These are phyloP conservation scores for Zymoseptoria pseudotritici DNA, from an alignment of 2,329 filamentous ascomycete genomes.

Conservation along the genomic window DNA sequence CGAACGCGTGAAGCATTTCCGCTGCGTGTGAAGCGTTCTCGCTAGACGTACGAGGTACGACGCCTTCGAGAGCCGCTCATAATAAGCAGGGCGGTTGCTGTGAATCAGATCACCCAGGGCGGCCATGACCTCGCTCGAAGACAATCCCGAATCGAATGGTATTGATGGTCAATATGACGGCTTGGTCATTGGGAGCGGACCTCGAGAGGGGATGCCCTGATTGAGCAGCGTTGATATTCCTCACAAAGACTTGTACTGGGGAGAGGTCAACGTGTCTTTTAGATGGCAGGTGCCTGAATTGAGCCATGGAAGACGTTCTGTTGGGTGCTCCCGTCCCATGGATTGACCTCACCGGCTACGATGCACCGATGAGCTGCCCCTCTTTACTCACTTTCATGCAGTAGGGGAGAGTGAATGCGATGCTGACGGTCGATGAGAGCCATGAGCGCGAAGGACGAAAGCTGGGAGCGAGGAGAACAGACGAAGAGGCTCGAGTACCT, in stretches of 20 bases:
- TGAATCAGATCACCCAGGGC: neutral
- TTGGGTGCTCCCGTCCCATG: slow-evolving; percentile 14
- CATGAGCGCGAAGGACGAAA: neutral
- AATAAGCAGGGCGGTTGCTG: neutral
- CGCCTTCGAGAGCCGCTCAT: neutral
- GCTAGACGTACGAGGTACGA: neutral
- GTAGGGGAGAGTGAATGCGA: slow-evolving; percentile 29
- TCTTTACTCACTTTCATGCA: neutral
- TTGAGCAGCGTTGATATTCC: neutral
- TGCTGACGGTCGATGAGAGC: neutral
- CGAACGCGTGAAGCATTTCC: neutral
- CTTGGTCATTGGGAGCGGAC: neutral
- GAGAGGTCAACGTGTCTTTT: neutral
- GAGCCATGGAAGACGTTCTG: slow-evolving; percentile 7
- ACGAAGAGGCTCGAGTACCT: neutral
- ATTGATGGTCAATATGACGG: neutral
- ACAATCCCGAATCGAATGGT: neutral
- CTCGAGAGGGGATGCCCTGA: neutral
- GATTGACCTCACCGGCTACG: slow-evolving; percentile 13
- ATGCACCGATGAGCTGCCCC: slow-evolving; percentile 11
- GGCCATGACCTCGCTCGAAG: neutral
- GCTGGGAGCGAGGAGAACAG: neutral
- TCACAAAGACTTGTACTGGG: neutral
- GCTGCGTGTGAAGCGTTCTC: neutral
- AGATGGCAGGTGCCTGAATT: neutral